phyloP scores from a whole-genome alignment of 805 yeast species.

The Lachancea nothofagi region DNA sequence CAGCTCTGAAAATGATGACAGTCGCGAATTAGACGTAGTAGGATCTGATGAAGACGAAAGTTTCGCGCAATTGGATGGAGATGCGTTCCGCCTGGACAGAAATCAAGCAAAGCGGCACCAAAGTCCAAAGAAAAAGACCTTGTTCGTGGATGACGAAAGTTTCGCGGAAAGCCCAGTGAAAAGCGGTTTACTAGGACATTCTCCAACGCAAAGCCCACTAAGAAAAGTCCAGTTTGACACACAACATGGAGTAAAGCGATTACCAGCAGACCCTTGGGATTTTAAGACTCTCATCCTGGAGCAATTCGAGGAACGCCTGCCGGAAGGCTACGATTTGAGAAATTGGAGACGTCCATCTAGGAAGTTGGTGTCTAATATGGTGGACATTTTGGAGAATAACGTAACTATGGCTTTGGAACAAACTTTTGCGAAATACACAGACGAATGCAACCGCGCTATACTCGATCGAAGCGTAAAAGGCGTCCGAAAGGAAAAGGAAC shows the following conservation, averaged over 20 bases:
- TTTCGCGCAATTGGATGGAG: slow-evolving; percentile 8
- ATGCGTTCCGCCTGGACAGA: slow-evolving; percentile 8
- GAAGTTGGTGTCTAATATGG: slow-evolving; percentile 16
- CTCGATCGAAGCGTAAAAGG: slow-evolving; percentile 13
- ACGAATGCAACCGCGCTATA: slow-evolving; percentile 17
- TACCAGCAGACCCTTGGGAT: slow-evolving; percentile 22
- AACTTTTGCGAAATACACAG: slow-evolving; percentile 20
- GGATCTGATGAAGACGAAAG: slow-evolving; percentile 7
- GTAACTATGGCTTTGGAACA: slow-evolving; percentile 20
- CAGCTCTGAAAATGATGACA: neutral
- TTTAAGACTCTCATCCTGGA: slow-evolving; percentile 19
- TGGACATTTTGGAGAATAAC: slow-evolving; percentile 24
- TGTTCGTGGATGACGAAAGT: slow-evolving; percentile 9
- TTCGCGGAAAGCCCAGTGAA: neutral
- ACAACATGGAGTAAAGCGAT: slow-evolving; percentile 3
- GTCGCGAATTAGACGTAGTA: neutral
- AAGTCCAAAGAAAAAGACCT: neutral
- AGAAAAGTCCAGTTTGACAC: slow-evolving; percentile 11
- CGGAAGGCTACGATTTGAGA: slow-evolving; percentile 18
- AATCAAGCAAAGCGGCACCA: neutral
- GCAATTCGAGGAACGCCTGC: slow-evolving; percentile 19
- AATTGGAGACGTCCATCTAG: slow-evolving; percentile 25
- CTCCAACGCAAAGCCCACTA: neutral
- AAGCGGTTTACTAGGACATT: neutral
- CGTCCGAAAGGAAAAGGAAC: slow-evolving; percentile 21